Percentiles rank a stretch among this genome's conserved stretches.
phyloP scores from a whole-genome alignment of 2,329 filamentous ascomycete genomes.

The Fusarium penzigii region DNA sequence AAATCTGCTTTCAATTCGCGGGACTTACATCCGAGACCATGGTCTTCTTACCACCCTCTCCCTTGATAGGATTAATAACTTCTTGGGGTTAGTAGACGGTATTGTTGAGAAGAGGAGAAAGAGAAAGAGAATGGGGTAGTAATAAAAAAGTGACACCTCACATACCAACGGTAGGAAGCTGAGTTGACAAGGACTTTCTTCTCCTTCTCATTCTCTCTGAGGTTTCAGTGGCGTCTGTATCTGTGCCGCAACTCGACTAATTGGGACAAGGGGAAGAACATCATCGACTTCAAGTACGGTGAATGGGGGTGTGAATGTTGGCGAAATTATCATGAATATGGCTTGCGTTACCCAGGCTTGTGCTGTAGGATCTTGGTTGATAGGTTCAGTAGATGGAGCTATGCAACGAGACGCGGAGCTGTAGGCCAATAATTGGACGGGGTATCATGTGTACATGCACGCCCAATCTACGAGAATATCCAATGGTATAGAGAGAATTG shows the following conservation, averaged over 20 bases:
- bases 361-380: too few relatives aligned
- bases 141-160: not conserved
- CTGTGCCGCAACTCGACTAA: not conserved
- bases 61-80: not conserved
- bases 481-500: too few relatives aligned
- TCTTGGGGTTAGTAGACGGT: too few relatives aligned
- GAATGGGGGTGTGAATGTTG: not conserved
- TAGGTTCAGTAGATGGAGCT: too few relatives aligned
- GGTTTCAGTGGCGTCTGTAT: not conserved
- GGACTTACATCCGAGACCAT: not conserved
- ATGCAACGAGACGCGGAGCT: too few relatives aligned
- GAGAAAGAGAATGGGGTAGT: not conserved
- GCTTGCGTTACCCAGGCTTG: too few relatives aligned
- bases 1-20: not conserved
- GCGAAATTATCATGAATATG: not conserved
- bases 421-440: too few relatives aligned
- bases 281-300: too few relatives aligned
- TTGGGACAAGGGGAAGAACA: not conserved
- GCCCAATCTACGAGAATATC: too few relatives aligned
- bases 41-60: not conserved
- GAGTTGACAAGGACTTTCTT: too few relatives aligned
- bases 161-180: not conserved
- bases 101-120: too few relatives aligned
- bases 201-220: not conserved
- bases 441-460: too few relatives aligned